Base-by-base conservation (phyloP, 2,329 filamentous ascomycete species). In the Leptodontidium sp. region DNA sequence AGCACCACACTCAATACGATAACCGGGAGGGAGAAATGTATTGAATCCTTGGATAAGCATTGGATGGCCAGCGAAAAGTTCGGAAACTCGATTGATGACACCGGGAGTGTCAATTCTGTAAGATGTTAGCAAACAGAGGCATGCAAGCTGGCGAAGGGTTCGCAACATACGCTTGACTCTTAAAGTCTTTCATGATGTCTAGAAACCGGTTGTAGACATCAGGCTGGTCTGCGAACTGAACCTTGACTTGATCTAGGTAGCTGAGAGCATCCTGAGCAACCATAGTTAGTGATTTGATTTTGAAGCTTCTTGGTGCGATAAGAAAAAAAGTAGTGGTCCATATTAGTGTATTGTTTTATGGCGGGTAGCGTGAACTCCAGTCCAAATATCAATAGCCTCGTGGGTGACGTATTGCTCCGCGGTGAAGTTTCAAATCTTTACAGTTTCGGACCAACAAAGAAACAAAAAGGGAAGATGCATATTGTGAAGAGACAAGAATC, bases 141-240 rank as follows among this genome's bases (percentile, higher is more conserved):
- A 32, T 47, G 21, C 21, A 21, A 40, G 45, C 26, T 35, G 24
- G 43, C 26, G 65, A 35, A 35, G 53, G 50, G 53, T 58, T 12
- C n/a, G 29, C 50, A 66, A 86, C 91, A 82, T 84, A 94, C 88
- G 94, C 94, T 82, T 97, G 95, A 76, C 94, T 97, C 82, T 99
- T 99, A 80, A 99, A 99, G 76, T 99, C 96, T 78, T 99, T 99
- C 96, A 99, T 99, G 61, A 99, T 99, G 75, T 99, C 96, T 57
- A 99, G 83, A 76, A 99, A 98, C 47, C 93, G 87, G 77, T 98
- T 98, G 77, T 99, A 99, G 0, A 99, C 96, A 80, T 98, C 95
- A 4, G 96, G 94, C 74, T 98, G 94, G 72, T 98, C 95, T 70
- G 94, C 92, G 75, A 99, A 99, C 77, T 97, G 94, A 35, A 98